Percentiles rank a stretch among this genome's conserved stretches.
These are phyloP conservation scores for Boletus patriciae DNA, from an alignment of 768 basidiomycete species.

Conservation along the genomic window DNA sequence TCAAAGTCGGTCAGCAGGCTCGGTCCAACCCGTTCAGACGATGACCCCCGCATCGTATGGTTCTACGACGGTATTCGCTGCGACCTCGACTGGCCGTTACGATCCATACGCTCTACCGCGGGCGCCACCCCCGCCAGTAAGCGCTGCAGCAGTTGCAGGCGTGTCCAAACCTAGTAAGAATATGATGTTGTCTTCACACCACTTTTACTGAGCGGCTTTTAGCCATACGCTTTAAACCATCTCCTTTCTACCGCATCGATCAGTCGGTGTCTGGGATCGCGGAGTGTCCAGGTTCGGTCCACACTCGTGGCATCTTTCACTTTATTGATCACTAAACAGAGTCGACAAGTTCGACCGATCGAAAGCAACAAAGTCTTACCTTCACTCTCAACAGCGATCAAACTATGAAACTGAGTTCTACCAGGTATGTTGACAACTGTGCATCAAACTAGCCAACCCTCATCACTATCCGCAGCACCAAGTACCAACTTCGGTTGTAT, in stretches of 20 bases:
- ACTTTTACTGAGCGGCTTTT: slow-evolving; percentile 15
- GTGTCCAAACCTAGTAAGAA: slow-evolving; percentile 30
- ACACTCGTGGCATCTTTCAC: background rate
- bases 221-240: slow-evolving; percentile 77
- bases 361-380: slow-evolving; percentile 57
- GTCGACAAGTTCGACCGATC: slow-evolving; percentile 75
- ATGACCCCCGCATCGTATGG: slow-evolving; percentile 21
- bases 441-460: slow-evolving; percentile 4
- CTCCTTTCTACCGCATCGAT: slow-evolving; percentile 73
- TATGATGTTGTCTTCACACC: slow-evolving; percentile 13
- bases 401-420: slow-evolving; percentile 52
- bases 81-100: slow-evolving; percentile 46
- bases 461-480: slow-evolving; percentile 44
- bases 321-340: slow-evolving; percentile 42
- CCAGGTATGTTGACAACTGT: slow-evolving; percentile 45
- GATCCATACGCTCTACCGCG: slow-evolving; percentile 69
- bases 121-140: slow-evolving; percentile 38
- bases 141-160: slow-evolving; percentile 35
- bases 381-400: slow-evolving; percentile 73
- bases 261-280: slow-evolving; percentile 61
- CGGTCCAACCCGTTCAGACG: slow-evolving; percentile 27
- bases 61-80: slow-evolving; percentile 24
- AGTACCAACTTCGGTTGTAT: slow-evolving; percentile 81
- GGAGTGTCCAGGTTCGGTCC: slow-evolving; percentile 75
- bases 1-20: slow-evolving; percentile 27